Evolutionary conservation across 768 basidiomycete species (phyloP).

Genomic region (Lentinula edodes): DNA sequence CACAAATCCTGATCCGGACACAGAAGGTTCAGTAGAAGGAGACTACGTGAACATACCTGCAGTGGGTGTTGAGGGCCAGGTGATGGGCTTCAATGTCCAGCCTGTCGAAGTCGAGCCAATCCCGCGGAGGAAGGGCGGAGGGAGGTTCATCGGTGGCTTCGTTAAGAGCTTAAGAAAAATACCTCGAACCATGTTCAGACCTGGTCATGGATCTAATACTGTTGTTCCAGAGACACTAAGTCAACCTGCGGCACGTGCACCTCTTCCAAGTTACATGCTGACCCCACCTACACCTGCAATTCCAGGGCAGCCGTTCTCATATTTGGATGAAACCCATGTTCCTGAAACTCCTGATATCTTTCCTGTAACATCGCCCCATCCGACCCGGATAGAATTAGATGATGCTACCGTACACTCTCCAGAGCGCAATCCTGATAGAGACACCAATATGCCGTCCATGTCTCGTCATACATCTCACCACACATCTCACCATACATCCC

Average conservation of each 20-base stretch:
- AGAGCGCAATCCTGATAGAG: not conserved
- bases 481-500: not conserved
- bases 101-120: not conserved
- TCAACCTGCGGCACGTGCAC: not conserved
- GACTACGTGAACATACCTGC: not conserved
- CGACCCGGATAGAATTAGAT: conserved; percentile 1
- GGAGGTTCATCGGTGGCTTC: not conserved
- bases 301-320: not conserved
- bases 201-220: not conserved
- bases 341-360: not conserved
- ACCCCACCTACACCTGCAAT: conserved; percentile 3
- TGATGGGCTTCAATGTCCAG: not conserved
- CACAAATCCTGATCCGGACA: not conserved
- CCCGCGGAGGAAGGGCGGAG: not conserved
- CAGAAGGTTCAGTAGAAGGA: not conserved
- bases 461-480: conserved; percentile 1
- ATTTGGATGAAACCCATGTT: not conserved
- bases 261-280: not conserved
- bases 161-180: not conserved
- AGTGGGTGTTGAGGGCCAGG: not conserved
- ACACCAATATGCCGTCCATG: not conserved
- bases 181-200: not conserved
- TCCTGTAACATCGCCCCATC: not conserved
- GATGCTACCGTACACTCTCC: not conserved
- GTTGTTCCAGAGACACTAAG: not conserved